Conservation (phyloP, 257 asterid species). For the Jacaranda mimosifolia region DNA sequence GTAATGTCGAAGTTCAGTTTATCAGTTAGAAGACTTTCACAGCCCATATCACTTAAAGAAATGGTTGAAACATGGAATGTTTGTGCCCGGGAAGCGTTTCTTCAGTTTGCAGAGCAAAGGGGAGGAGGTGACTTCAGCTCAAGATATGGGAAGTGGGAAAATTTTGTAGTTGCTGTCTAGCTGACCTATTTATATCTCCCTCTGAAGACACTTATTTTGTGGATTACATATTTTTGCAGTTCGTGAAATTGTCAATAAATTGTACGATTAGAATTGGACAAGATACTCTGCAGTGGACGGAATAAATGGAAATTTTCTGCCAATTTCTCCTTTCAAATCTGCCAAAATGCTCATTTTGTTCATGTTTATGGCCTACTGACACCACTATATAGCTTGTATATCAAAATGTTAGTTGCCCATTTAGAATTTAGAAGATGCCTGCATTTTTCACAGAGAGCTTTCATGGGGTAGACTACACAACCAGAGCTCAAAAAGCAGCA, state of each 20-base stretch:
- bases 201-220: not conserved
- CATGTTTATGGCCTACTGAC: not conserved
- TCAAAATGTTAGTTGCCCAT: not conserved
- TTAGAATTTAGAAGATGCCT: not conserved
- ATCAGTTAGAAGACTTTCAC: slow-evolving; percentile 40
- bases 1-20: slow-evolving; percentile 48
- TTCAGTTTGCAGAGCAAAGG: slow-evolving; percentile 42
- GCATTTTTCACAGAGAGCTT: not conserved
- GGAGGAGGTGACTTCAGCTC: slow-evolving; percentile 67
- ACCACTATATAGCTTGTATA: not conserved
- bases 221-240: slow-evolving; percentile 3
- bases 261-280: not conserved
- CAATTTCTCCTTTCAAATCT: too few species aligned
- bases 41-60: slow-evolving; percentile 50
- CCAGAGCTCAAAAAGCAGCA: slow-evolving; percentile 58
- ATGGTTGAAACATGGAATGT: slow-evolving; percentile 60
- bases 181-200: not conserved
- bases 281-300: not conserved
- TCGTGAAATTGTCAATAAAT: not conserved
- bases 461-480: slow-evolving; percentile 28
- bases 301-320: not conserved
- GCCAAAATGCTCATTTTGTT: not conserved
- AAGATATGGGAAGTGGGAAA: slow-evolving; percentile 57
- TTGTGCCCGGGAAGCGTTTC: slow-evolving; percentile 51
- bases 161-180: slow-evolving; percentile 39